A percentile compares a stretch with the other conserved stretches of the same genome.
These are phyloP conservation scores for Hippophae gyantsensis DNA, from an alignment of 306 rosid genomes.

Conservation along the genomic window DNA sequence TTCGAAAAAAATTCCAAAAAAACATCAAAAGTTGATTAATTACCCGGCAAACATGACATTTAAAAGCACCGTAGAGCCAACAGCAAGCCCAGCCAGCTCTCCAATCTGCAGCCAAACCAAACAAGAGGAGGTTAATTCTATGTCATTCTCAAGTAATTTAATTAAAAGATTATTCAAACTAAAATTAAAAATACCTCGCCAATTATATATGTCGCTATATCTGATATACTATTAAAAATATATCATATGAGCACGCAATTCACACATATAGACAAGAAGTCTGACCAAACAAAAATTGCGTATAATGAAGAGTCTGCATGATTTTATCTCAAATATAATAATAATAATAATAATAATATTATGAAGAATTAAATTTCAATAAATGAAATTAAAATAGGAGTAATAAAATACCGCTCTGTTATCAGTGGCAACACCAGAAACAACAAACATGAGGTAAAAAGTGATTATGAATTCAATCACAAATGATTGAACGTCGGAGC, in stretches of 20 bases:
- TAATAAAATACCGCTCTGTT: conserved; percentile 51
- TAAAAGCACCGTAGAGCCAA: conserved; percentile 70
- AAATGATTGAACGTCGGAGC: conserved; percentile 49
- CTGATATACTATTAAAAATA: too few species aligned
- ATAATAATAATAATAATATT: background rate
- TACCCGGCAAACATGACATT: conserved; percentile 76
- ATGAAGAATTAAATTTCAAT: too few species aligned
- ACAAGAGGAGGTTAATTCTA: conserved; percentile 1
- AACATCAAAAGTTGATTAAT: background rate
- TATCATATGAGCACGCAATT: too few species aligned
- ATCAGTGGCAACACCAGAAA: conserved; percentile 77
- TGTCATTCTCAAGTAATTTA: background rate
- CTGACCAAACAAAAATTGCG: too few species aligned
- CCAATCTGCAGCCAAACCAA: conserved; percentile 43
- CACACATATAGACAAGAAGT: too few species aligned
- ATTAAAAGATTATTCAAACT: too few species aligned
- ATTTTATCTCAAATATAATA: background rate
- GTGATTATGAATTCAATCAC: conserved; percentile 77
- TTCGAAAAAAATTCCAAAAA: background rate
- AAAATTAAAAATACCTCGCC: too few species aligned
- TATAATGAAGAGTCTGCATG: too few species aligned
- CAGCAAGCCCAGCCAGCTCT: conserved; percentile 78
- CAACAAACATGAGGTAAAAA: conserved; percentile 63
- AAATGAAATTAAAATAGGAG: background rate
- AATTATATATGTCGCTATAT: background rate